These are phyloP conservation scores for Pisolithus marmoratus DNA, from an alignment of 768 basidiomycete genomes.

Conservation along the genomic window DNA sequence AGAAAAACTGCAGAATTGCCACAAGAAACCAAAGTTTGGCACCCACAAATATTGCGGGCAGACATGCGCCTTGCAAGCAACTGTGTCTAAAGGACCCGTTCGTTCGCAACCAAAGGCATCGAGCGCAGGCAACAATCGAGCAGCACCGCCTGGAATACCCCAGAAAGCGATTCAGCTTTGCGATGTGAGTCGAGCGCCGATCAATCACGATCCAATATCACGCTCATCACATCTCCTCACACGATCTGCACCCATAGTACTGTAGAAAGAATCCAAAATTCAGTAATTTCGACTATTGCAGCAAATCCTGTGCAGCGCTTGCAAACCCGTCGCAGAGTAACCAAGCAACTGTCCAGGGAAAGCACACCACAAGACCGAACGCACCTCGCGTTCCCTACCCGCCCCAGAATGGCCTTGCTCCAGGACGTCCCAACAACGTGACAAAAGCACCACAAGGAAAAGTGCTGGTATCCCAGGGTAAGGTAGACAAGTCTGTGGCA, in stretches of 20 bases:
- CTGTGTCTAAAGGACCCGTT: constrained; percentile 5
- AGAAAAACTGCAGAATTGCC: constrained; percentile 41
- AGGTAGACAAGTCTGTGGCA: constrained; percentile 6
- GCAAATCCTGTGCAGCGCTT: constrained; percentile 56
- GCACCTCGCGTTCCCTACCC: constrained; percentile 5
- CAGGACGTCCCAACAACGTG: constrained; percentile 5
- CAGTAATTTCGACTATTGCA: constrained; percentile 55
- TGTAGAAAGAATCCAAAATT: constrained; percentile 63
- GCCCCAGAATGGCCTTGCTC: constrained; percentile 2
- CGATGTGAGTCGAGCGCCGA: constrained; percentile 22
- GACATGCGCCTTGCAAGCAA: constrained; percentile 43
- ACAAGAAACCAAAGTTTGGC: constrained; percentile 46
- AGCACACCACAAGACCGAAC: constrained; percentile 16
- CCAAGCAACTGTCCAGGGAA: constrained; percentile 10
- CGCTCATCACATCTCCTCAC: constrained; percentile 5
- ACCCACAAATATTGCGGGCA: constrained; percentile 54
- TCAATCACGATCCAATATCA: constrained; percentile 21
- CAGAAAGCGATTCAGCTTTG: constrained; percentile 21
- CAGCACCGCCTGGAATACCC: constrained; percentile 2
- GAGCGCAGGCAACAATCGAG: constrained; percentile 9
- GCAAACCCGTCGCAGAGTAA: constrained; percentile 29
- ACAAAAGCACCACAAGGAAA: constrained; percentile 13
- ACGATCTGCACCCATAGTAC: constrained; percentile 14
- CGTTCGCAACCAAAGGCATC: constrained; percentile 8
- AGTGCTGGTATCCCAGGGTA: constrained; percentile 15